Conservation (phyloP, 1,139 yeast genomes). For the Kurtzmaniella natalensis region DNA sequence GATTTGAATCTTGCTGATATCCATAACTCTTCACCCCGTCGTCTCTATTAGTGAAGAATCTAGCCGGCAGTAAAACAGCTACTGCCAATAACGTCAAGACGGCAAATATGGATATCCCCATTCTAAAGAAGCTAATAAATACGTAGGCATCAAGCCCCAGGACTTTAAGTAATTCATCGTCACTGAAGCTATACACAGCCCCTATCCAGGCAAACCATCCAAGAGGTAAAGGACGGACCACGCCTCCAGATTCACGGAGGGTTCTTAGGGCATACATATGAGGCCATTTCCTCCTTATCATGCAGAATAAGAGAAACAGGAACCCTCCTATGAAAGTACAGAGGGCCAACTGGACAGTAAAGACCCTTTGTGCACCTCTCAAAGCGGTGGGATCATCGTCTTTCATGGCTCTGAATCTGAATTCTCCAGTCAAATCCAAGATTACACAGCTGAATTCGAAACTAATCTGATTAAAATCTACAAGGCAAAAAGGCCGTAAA, state of each 20-base stretch:
- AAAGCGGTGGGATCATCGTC: constrained; percentile 24
- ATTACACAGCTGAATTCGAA: constrained; percentile 10
- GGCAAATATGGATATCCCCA: constrained; percentile 40
- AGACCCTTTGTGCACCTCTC: constrained; percentile 42
- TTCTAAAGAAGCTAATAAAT: constrained; percentile 39
- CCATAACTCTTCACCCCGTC: constrained; percentile 37
- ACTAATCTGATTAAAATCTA: too few species aligned
- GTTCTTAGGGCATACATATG: constrained; percentile 50
- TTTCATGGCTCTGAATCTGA: constrained; percentile 11
- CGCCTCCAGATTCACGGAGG: constrained; percentile 25
- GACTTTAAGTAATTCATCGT: constrained; percentile 37
- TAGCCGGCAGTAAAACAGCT: constrained; percentile 38
- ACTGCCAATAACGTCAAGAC: constrained; percentile 35
- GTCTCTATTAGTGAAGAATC: constrained; percentile 43
- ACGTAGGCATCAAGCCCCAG: constrained; percentile 47
- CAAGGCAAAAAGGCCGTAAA: background rate
- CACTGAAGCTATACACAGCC: constrained; percentile 31
- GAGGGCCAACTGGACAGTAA: constrained; percentile 38
- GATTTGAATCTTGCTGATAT: too few species aligned
- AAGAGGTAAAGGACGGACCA: constrained; percentile 33
- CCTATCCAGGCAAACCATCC: constrained; percentile 39
- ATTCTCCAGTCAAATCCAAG: too few species aligned
- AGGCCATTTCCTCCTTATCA: constrained; percentile 44
- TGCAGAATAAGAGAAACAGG: constrained; percentile 36
- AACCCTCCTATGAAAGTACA: constrained; percentile 35